Evolutionary conservation across 805 yeast species (phyloP).

Genomic region (Lipomyces spencermartinsiae): DNA sequence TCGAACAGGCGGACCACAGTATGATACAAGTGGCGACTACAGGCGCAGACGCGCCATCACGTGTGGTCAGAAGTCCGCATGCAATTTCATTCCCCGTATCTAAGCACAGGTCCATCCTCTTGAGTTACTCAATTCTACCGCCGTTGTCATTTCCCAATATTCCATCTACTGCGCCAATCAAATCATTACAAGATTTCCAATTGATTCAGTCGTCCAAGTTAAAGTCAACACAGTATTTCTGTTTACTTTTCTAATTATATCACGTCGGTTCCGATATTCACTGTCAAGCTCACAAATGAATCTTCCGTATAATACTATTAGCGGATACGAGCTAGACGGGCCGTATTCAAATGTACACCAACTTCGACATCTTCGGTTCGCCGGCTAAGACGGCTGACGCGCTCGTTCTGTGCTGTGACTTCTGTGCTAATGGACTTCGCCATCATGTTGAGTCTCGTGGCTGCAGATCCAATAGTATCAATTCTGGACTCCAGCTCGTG

Average conservation of each 20-base stretch:
- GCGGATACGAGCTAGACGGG: slow-evolving; percentile 61
- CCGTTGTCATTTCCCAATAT: too few species aligned
- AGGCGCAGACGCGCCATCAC: too few species aligned
- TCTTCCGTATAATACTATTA: background rate
- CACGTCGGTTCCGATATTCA: background rate
- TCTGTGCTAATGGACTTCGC: slow-evolving; percentile 79
- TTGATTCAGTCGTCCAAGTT: background rate
- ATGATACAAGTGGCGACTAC: too few species aligned
- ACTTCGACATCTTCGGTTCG: slow-evolving; percentile 85
- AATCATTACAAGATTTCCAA: background rate
- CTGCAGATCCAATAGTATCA: slow-evolving; percentile 73
- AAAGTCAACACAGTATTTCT: background rate
- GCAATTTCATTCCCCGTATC: too few species aligned
- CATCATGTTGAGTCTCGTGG: slow-evolving; percentile 71
- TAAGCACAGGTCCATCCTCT: too few species aligned
- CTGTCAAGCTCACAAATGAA: background rate
- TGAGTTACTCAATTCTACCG: too few species aligned
- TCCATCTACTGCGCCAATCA: background rate
- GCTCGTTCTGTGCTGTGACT: slow-evolving; percentile 74
- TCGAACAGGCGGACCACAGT: too few species aligned
- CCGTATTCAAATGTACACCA: slow-evolving; percentile 77
- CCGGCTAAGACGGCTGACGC: slow-evolving; percentile 78
- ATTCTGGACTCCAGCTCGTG: slow-evolving; percentile 82
- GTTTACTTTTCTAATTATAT: background rate
- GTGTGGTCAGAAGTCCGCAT: too few species aligned